These are phyloP conservation scores for Athelia psychrophila DNA, from an alignment of 1,284 basidiomycete genomes.

Conservation along the genomic window DNA sequence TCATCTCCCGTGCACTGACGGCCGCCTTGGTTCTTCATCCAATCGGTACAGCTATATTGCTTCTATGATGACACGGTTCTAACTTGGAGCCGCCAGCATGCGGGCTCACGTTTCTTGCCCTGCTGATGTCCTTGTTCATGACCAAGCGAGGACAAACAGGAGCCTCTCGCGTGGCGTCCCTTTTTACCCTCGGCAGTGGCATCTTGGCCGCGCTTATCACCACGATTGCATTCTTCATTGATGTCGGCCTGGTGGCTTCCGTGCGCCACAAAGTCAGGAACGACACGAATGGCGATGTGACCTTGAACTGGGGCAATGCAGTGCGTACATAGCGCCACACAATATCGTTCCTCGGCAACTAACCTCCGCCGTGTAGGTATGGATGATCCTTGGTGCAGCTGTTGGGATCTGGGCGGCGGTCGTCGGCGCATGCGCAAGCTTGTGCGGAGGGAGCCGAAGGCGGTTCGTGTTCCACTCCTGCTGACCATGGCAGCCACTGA, in stretches of 20 bases:
- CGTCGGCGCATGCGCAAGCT: constrained; percentile 37
- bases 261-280: constrained; percentile 39
- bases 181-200: constrained; percentile 29
- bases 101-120: constrained; percentile 48
- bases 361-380: constrained; percentile 33
- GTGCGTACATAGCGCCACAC: constrained; percentile 28
- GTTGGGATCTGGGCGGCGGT: constrained; percentile 46
- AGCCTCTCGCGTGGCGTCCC: constrained; percentile 28
- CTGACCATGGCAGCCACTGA: background rate
- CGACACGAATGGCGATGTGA: constrained; percentile 37
- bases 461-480: background rate
- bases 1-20: constrained; percentile 39
- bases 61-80: constrained; percentile 4
- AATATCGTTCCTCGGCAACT: constrained; percentile 5
- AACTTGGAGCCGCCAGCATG: constrained; percentile 33
- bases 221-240: constrained; percentile 51
- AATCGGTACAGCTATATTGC: constrained; percentile 36
- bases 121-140: constrained; percentile 46
- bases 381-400: constrained; percentile 50
- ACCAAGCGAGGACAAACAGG: constrained; percentile 36
- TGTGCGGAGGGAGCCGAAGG: constrained; percentile 23
- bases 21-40: constrained; percentile 36
- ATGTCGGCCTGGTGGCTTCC: constrained; percentile 48
- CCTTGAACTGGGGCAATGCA: constrained; percentile 44
- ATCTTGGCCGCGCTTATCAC: constrained; percentile 40